Evolutionary conservation across 2,329 filamentous ascomycete genomes (phyloP), one percentile per base, ranked within the genome.

Genomic region (Xylaria sp.): DNA sequence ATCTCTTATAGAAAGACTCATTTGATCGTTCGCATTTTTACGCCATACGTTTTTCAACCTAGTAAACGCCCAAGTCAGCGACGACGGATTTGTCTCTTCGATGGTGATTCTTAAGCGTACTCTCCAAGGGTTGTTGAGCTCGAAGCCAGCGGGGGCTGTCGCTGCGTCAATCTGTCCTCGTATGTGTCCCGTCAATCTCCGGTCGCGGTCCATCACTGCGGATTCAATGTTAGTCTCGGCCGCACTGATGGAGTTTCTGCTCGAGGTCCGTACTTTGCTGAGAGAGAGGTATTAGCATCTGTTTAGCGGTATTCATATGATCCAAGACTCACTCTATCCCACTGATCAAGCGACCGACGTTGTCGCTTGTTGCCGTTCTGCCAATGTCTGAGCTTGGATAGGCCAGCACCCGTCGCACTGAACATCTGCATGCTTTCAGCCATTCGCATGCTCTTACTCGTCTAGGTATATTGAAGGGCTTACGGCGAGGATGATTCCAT

Each of bases 201-300:
- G 77, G 67, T 87, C 84, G 68, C 84, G 83, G 58, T 84, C 79
- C 83, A 87, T 86, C 84, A 87, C 84, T 87, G 57, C 34, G 62
- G 42, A 39, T 58, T 39, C 30, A 10, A 47, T 50, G 60, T 71
- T 54, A 71, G 67, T 52, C 48, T 37, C 37, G 53, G 18, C 23
- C n/a, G n/a, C 3, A 5, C 16, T 37, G 34, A 39, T 23, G 7
- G 11, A 10, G 18, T 35, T 8, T 37, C 37, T n/a, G 7, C 58
- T 48, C 23, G 37, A 58, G n/a, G n/a, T 44, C 59, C 61, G 59
- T 79, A 83, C 80, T 84, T 82, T 85, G 80, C 81, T 85, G 65
- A 62, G 60, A 50, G 54, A 62, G 60, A 50, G 54, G 54, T n/a
- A 67, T 76, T 73, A 75, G 71, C 67, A 65, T 58, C n/a, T 47